These are phyloP conservation scores for Ustilago curta DNA, from an alignment of 1,284 basidiomycete genomes.

Conservation along the genomic window DNA sequence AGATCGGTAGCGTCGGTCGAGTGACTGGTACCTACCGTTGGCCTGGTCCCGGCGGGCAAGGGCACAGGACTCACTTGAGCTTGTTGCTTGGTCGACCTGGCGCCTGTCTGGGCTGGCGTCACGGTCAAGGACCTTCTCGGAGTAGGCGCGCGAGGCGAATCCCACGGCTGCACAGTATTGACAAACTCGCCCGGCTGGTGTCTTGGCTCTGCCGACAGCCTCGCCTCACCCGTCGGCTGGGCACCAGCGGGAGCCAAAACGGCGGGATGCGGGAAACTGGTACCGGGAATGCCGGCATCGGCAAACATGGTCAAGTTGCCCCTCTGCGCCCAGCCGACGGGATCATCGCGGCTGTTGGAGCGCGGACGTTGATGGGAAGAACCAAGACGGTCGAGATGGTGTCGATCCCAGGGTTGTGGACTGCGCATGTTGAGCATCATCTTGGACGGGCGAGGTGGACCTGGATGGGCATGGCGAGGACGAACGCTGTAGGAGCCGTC, in stretches of 20 bases:
- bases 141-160: conserved; percentile 16
- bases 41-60: not conserved
- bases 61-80: not conserved
- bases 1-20: conserved; percentile 22
- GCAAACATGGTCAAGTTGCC: conserved; percentile 24
- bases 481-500: conserved; percentile 25
- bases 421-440: conserved; percentile 23
- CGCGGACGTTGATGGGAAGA: conserved; percentile 13
- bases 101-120: not conserved
- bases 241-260: conserved; percentile 6
- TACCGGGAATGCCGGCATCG: conserved; percentile 30
- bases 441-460: conserved; percentile 18
- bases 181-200: conserved; percentile 12
- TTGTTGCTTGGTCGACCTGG: not conserved
- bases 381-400: conserved; percentile 1
- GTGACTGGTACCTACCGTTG: conserved; percentile 1
- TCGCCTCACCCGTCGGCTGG: not conserved
- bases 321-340: conserved; percentile 17
- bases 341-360: conserved; percentile 34
- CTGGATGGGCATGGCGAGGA: conserved; percentile 42
- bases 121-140: conserved; percentile 18
- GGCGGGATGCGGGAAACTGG: conserved; percentile 37
- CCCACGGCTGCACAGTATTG: conserved; percentile 43
- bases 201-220: conserved; percentile 9
- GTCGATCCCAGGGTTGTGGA: conserved; percentile 15